Evolutionary conservation across 768 basidiomycete genomes (phyloP).

Genomic region (Suillus americanus): DNA sequence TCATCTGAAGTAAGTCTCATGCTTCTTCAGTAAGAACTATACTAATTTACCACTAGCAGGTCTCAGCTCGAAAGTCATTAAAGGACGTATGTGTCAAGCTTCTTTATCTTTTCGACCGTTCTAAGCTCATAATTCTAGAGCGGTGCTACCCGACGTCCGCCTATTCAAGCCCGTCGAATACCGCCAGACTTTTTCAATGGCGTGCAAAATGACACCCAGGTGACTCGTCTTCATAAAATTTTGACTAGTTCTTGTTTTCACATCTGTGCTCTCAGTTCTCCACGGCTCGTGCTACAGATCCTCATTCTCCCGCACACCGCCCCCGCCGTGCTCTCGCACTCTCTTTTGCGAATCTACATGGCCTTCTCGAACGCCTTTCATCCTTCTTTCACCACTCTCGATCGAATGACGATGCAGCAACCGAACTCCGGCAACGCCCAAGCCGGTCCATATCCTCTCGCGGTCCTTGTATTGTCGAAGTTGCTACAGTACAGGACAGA

Average conservation of each 20-base stretch:
- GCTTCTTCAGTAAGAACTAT: not conserved
- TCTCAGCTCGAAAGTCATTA: not conserved
- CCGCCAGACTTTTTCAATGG: not conserved
- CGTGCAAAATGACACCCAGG: not conserved
- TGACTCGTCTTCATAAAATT: not conserved
- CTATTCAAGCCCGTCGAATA: not conserved
- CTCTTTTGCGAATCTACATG: not conserved
- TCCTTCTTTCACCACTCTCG: not conserved
- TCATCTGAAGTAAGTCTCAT: too few relatives aligned
- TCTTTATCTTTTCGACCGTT: not conserved
- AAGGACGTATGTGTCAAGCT: not conserved
- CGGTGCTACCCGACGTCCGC: not conserved
- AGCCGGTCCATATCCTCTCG: not conserved
- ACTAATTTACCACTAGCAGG: not conserved
- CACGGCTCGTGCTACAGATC: not conserved
- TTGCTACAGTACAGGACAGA: not conserved
- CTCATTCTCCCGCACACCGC: not conserved
- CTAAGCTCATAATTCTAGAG: not conserved
- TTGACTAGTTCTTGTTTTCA: not conserved
- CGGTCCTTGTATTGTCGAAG: not conserved
- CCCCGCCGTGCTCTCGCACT: not conserved
- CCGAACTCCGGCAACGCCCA: not conserved
- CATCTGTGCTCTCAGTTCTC: not conserved
- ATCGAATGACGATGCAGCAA: not conserved
- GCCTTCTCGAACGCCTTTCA: not conserved